Evolutionary conservation across 139 green algal species (phyloP).

Genomic region (Chlorella sp.): DNA sequence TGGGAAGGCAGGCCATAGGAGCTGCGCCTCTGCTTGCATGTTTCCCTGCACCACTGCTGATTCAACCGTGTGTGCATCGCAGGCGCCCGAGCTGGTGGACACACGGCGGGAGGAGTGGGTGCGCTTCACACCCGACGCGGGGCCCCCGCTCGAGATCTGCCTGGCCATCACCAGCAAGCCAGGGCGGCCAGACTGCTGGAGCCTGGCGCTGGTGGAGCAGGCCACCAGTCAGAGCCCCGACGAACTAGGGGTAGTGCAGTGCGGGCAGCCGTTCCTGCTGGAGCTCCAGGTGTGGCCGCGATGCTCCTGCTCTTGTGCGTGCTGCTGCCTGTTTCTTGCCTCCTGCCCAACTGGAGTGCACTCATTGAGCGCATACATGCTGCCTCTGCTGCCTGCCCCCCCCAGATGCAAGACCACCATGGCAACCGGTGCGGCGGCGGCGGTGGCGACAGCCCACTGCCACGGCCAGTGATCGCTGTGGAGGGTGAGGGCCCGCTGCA

Average conservation of each 20-base stretch:
- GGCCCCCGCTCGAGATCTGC: slow-evolving; percentile 43
- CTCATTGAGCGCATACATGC: too few relatives aligned
- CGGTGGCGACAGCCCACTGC: slow-evolving; percentile 7
- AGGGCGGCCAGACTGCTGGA: slow-evolving; percentile 47
- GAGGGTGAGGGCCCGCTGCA: slow-evolving; percentile 34
- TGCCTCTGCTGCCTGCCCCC: too few relatives aligned
- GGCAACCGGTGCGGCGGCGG: too few relatives aligned
- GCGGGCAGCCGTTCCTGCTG: slow-evolving; percentile 54
- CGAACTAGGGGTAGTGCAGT: slow-evolving; percentile 45
- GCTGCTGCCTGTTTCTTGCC: neutral
- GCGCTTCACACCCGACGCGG: slow-evolving; percentile 46
- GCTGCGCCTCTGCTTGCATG: too few relatives aligned
- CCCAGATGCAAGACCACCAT: neutral
- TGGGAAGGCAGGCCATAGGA: too few relatives aligned
- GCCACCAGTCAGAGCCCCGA: slow-evolving; percentile 22
- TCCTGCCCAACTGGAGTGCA: too few relatives aligned
- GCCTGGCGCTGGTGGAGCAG: slow-evolving; percentile 51
- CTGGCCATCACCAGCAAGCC: slow-evolving; percentile 39
- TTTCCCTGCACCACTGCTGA: neutral
- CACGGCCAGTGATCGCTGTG: slow-evolving; percentile 36
- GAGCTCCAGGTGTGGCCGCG: slow-evolving; percentile 45
- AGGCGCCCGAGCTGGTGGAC: slow-evolving; percentile 24
- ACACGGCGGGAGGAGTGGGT: slow-evolving; percentile 35
- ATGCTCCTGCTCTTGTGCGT: neutral
- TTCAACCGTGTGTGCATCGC: neutral